Base-by-base conservation (phyloP, 305 asterid genomes). In the Plantago coronopus region DNA sequence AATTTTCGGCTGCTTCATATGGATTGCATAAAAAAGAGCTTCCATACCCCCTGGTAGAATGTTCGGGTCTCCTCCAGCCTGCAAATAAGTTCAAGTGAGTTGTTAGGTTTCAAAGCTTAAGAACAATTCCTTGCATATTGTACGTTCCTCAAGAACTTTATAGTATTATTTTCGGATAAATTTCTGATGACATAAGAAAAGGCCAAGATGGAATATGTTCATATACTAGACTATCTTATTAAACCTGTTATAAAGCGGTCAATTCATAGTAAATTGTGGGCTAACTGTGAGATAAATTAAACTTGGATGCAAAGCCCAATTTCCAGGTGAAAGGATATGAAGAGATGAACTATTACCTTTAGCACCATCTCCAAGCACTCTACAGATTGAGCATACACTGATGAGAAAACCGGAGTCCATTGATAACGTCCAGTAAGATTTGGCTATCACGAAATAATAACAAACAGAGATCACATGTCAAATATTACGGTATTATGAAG, bases 11-110 rank as follows among this genome's bases (percentile, higher is more conserved):
- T 40, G 15, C 13, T 48, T 5, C 22, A 9, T 3, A 5, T 21
- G 0, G 44, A 34, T 51, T 20, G 63, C 19, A 9, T 0, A 0
- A 21, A 7, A 34, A 2, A 58, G 34, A 21, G 63, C 48, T 4
- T 46, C 0, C 34, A 14, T 4, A 15, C 34, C 63, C 20, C 19
- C 5, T 40, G 51, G 1, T 4, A 11, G 11, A 13, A 38, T 20
- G 21, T 42, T 58, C 20, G 63, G 63, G 29, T 58, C 63, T 40
- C 50, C 51, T 58, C 63, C 63, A 40, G 38, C 63, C 63, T 42
- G 63, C 37, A 57, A 13, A n/a, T 3, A 15, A 7, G 7, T n/a
- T 17, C 15, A 21, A 58, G 31, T 20, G 6, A 58, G 7, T 20
- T 5, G n/a, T 3, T 1, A 11, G 7, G 22, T 58, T 20, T 7